phyloP scores from a whole-genome alignment of 768 basidiomycete species.

The Suillus alpinus region DNA sequence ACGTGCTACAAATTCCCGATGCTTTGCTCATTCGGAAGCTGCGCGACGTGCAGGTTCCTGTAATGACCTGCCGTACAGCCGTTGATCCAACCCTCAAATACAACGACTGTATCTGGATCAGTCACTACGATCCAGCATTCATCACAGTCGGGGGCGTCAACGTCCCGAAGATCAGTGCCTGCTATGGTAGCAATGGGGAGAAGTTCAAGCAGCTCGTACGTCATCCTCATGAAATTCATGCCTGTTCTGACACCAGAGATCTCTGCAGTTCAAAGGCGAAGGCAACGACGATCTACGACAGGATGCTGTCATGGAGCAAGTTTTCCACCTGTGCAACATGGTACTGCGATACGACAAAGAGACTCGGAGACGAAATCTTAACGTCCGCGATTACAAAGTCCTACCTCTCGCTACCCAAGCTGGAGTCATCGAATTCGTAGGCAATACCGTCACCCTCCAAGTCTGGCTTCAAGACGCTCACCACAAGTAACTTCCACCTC shows the following conservation, averaged over 20 bases:
- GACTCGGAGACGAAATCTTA: constrained; percentile 68
- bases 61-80: constrained; percentile 70
- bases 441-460: constrained; percentile 64
- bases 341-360: constrained; percentile 73
- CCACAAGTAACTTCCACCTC: constrained; percentile 39
- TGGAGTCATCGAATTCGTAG: constrained; percentile 90
- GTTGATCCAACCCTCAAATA: constrained; percentile 73
- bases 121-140: constrained; percentile 57
- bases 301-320: constrained; percentile 99
- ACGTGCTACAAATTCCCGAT: constrained; percentile 42
- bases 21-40: constrained; percentile 46
- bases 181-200: constrained; percentile 63
- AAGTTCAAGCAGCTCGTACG: constrained; percentile 79
- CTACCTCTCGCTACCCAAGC: constrained; percentile 78
- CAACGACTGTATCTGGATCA: constrained; percentile 65
- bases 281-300: constrained; percentile 91
- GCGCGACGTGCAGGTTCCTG: constrained; percentile 66
- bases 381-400: constrained; percentile 84
- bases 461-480: constrained; percentile 68
- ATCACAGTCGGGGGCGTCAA: constrained; percentile 74
- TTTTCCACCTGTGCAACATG: constrained; percentile 85
- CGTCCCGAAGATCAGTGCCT: constrained; percentile 75
- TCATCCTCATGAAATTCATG: neutral
- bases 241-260: neutral
- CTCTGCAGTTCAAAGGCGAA: constrained; percentile 84